Base-by-base conservation (phyloP, 345 rosid genomes). In the Sonneratia alba region DNA sequence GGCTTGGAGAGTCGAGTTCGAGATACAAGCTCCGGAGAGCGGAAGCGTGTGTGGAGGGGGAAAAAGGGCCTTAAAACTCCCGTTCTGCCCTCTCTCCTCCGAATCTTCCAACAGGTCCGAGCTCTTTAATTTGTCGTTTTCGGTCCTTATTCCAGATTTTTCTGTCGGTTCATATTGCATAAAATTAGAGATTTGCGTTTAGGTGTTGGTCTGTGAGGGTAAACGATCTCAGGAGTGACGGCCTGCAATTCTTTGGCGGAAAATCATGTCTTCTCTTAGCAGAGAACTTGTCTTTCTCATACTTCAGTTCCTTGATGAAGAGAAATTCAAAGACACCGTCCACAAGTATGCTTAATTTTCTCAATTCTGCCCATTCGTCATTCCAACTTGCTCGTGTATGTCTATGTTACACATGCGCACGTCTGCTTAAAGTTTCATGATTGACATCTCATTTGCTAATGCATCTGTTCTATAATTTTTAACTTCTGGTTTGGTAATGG, bases 281-380 rank as follows among this genome's bases (percentile, higher is more conserved):
- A 87, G 91, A 67, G 97, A 92, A 36, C 93, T 92, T 27, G 96
- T 92, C 74, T 92, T 92, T 73, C 87, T 89, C 62, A 88, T 92
- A 84, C 97, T 89, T 74, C 97, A 91, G 74, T 89, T 89, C 81
- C 95, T 91, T 32, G 92, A 91, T 38, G 94, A 91, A 74, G 97
- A 91, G 87, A 91, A 91, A 80, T 74, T 89, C 77, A 89, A 85
- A 71, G 91, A 85, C 18, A 81, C 91, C 75, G 91, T 92, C 82
- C 91, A 92, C 81, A 89, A 77, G 97, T 91, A 70, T 16, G 80
- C 53, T 43, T 36, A 22, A 27, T 38, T 42, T 16, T 61, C 55
- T 72, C 56, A 42, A 42, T 42, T 42, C 6, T 42, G 42, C 0
- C 37, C 22, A 37, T 7, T 11, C n/a, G 32, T 19, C 36, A 8